phyloP scores from a whole-genome alignment of 2,329 filamentous ascomycete genomes.

The Botryotinia narcissicola region DNA sequence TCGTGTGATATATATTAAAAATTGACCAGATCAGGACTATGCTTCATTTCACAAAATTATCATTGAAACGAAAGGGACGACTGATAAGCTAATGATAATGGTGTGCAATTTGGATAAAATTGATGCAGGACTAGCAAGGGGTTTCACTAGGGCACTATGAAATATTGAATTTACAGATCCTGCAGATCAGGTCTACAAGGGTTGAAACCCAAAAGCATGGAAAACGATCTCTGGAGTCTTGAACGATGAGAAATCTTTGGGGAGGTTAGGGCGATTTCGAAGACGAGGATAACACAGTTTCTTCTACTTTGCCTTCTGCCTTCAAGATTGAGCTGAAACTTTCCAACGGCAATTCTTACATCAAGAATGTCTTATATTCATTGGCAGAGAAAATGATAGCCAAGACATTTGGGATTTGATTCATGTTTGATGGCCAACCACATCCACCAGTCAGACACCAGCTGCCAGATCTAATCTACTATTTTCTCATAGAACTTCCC shows the following conservation, averaged over 20 bases:
- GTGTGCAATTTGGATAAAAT: slow-evolving; percentile 20
- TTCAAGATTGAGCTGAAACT: neutral
- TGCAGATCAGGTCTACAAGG: slow-evolving; percentile 23
- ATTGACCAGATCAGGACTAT: slow-evolving; percentile 9
- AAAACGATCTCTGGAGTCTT: neutral
- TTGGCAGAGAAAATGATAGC: neutral
- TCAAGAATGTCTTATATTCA: slow-evolving; percentile 6
- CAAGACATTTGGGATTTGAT: slow-evolving; percentile 20
- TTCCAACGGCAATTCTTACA: neutral
- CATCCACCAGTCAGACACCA: neutral
- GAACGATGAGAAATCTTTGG: neutral
- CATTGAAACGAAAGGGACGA: slow-evolving; percentile 9
- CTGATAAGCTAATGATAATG: slow-evolving; percentile 17
- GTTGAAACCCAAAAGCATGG: slow-evolving; percentile 8
- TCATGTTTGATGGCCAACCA: slow-evolving; percentile 2
- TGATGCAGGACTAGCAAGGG: slow-evolving; percentile 14
- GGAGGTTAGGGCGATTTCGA: neutral
- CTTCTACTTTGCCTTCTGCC: neutral
- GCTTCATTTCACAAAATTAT: slow-evolving; percentile 16
- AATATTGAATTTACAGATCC: slow-evolving; percentile 31
- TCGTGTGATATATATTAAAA: slow-evolving; percentile 20
- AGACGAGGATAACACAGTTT: neutral
- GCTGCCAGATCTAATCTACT: slow-evolving; percentile 5
- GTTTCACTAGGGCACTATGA: slow-evolving; percentile 15
- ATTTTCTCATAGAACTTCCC: neutral